Conservation (phyloP, 1,139 yeast genomes). For the Yamadazyma aaseri region DNA sequence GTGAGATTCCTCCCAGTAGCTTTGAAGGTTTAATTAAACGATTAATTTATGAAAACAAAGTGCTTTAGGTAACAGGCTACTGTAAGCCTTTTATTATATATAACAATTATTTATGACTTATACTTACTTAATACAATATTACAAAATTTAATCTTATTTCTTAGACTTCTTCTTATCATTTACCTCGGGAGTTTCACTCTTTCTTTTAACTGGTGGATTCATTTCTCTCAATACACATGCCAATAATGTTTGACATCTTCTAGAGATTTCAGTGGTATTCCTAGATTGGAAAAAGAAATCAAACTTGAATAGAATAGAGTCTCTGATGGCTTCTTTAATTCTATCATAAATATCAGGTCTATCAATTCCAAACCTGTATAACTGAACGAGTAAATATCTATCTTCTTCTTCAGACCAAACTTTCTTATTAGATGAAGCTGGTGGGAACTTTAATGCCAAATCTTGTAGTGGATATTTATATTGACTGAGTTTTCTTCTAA, state of each 20-base stretch:
- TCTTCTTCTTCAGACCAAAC: slow-evolving; percentile 75
- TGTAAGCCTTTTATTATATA: too few relatives aligned
- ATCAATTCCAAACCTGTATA: slow-evolving; percentile 66
- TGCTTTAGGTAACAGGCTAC: too few relatives aligned
- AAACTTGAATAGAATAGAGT: slow-evolving; percentile 61
- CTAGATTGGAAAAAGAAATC: slow-evolving; percentile 74
- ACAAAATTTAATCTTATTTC: slow-evolving; percentile 2
- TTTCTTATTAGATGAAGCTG: slow-evolving; percentile 54
- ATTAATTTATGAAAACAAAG: slow-evolving; percentile 1
- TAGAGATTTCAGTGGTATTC: slow-evolving; percentile 58
- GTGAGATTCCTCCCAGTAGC: slow-evolving; percentile 65
- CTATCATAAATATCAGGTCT: slow-evolving; percentile 63
- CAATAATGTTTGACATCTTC: slow-evolving; percentile 67
- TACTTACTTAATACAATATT: too few relatives aligned
- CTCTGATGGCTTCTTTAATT: slow-evolving; percentile 59
- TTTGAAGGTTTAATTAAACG: slow-evolving; percentile 33
- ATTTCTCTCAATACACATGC: slow-evolving; percentile 66
- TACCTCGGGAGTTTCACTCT: slow-evolving; percentile 15
- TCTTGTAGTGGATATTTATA: slow-evolving; percentile 68
- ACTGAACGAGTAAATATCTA: slow-evolving; percentile 62
- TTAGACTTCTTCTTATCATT: slow-evolving; percentile 16
- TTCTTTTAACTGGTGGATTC: slow-evolving; percentile 20
- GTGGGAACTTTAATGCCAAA: slow-evolving; percentile 58
- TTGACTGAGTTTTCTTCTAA: slow-evolving; percentile 60
- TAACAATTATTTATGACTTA: too few relatives aligned